Evolutionary conservation across 2,329 filamentous ascomycete species (phyloP).

Genomic region (Pseudogymnoascus sp.): DNA sequence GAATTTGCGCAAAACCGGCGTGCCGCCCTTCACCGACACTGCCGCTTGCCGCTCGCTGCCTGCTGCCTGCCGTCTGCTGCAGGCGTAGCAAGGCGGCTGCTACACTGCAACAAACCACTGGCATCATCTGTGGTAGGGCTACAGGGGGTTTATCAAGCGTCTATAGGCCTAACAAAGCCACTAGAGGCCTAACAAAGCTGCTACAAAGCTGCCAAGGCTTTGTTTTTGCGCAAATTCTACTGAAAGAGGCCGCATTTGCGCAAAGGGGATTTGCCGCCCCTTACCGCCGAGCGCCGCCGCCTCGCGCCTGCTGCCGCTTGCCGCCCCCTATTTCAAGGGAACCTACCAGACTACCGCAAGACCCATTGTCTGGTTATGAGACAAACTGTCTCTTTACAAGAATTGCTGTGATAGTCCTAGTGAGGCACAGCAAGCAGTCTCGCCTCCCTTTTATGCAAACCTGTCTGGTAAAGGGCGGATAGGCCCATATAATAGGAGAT

Average conservation of each 20-base stretch:
- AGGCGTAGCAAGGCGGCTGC: neutral
- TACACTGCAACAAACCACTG: too few relatives aligned
- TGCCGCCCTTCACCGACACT: too few relatives aligned
- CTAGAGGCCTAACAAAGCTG: neutral
- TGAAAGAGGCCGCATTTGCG: neutral
- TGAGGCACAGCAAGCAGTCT: too few relatives aligned
- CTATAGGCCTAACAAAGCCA: neutral
- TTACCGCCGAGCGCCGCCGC: neutral
- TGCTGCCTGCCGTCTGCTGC: neutral
- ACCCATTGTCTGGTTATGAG: neutral
- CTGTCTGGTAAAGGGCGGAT: too few relatives aligned
- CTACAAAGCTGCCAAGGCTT: neutral
- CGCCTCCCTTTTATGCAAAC: too few relatives aligned
- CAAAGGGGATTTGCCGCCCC: neutral
- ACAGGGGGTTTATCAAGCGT: neutral
- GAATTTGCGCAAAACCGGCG: too few relatives aligned
- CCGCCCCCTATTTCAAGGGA: neutral
- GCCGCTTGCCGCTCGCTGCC: too few relatives aligned
- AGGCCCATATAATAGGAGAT: too few relatives aligned
- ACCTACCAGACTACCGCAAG: neutral
- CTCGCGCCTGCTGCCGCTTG: neutral
- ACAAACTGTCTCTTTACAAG: neutral
- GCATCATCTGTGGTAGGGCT: neutral
- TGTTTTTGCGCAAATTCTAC: neutral
- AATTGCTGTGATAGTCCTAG: too few relatives aligned